phyloP scores from a whole-genome alignment of 73 alveolate species.

The Paramecium biaurelia region DNA sequence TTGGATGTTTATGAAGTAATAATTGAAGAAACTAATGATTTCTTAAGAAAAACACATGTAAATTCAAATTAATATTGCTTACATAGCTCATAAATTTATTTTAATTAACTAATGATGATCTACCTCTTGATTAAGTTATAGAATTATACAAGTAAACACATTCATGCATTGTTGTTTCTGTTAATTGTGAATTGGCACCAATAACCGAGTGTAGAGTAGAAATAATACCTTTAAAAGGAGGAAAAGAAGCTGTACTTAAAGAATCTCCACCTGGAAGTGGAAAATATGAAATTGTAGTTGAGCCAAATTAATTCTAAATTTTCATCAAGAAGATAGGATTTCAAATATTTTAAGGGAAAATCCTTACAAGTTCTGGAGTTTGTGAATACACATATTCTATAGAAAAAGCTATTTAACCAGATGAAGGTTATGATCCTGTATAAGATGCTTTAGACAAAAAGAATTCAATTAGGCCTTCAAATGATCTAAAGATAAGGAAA shows the following conservation, averaged over 20 bases:
- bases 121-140: background rate
- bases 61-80: background rate
- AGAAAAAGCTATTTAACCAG: background rate
- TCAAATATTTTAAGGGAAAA: background rate
- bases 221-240: conserved; percentile 6
- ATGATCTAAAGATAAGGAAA: background rate
- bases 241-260: conserved; percentile 41
- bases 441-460: conserved; percentile 9
- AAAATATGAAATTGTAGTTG: conserved; percentile 41
- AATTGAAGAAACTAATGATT: conserved; percentile 68
- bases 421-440: conserved; percentile 14
- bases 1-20: conserved; percentile 64
- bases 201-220: conserved; percentile 10
- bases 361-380: conserved; percentile 14
- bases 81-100: conserved; percentile 26
- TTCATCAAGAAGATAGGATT: background rate
- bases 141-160: conserved; percentile 5
- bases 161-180: background rate
- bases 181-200: background rate
- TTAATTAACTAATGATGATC: background rate
- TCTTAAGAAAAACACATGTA: conserved; percentile 33
- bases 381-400: background rate
- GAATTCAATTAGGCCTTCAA: background rate
- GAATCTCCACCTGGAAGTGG: conserved; percentile 48
- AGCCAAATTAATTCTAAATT: background rate